Evolutionary conservation across 2,329 filamentous ascomycete genomes (phyloP).

Genomic region (Calonectria montana): DNA sequence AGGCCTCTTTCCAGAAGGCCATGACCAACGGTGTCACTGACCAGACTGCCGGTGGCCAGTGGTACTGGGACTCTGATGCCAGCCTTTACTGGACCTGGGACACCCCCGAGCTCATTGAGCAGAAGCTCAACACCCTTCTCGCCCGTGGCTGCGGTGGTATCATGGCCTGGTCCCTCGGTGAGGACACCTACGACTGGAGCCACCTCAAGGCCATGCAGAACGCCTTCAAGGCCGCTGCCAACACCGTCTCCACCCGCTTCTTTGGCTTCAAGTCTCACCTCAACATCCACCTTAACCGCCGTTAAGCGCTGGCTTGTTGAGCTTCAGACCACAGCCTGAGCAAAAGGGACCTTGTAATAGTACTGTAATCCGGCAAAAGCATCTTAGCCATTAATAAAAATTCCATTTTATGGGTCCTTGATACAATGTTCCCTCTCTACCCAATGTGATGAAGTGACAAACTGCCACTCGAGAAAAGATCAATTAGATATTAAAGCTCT

Average conservation of each 20-base stretch:
- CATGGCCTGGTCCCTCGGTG: conserved; percentile 65
- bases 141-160: conserved; percentile 59
- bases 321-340: neutral
- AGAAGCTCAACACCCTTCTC: conserved; percentile 60
- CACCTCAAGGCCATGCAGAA: conserved; percentile 56
- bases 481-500: no score
- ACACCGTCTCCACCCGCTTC: neutral
- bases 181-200: conserved; percentile 58
- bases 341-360: neutral
- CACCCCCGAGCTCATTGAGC: conserved; percentile 57
- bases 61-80: conserved; percentile 61
- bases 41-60: conserved; percentile 63
- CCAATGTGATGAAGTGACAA: neutral
- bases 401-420: neutral
- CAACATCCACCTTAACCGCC: neutral
- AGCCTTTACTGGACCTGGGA: conserved; percentile 68
- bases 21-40: conserved; percentile 55
- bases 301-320: neutral
- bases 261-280: neutral
- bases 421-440: neutral
- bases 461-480: no score
- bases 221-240: neutral
- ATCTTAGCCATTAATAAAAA: conserved; percentile 3
- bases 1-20: conserved; percentile 53
- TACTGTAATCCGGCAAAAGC: neutral